A percentile compares a stretch with the other conserved stretches of the same genome.
Conservation (phyloP, 2,329 filamentous ascomycete species). For the Fusarium transvaalense region DNA sequence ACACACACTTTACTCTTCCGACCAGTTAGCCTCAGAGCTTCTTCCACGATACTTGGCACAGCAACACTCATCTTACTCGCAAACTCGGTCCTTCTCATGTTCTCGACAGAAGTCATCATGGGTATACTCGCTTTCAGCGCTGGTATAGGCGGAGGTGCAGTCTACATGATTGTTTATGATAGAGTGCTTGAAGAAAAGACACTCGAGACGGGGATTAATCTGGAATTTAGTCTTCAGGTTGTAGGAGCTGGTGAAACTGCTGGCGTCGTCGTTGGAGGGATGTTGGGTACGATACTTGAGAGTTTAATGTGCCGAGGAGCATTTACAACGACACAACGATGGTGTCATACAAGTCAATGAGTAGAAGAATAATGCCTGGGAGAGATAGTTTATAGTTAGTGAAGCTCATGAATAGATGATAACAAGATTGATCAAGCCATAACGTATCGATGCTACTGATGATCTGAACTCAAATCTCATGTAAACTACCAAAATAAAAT, state of each 20-base stretch:
- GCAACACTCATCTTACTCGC: slow-evolving; percentile 27
- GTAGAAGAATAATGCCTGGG: background rate
- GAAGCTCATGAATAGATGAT: slow-evolving; percentile 3
- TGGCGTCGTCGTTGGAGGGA: slow-evolving; percentile 46
- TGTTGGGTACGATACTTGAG: slow-evolving; percentile 47
- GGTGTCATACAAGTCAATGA: slow-evolving; percentile 47
- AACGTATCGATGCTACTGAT: accelerated
- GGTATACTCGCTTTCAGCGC: slow-evolving; percentile 46
- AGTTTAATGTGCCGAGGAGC: slow-evolving; percentile 38
- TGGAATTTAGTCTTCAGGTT: slow-evolving; percentile 49
- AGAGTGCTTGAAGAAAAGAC: slow-evolving; percentile 39
- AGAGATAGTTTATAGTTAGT: background rate
- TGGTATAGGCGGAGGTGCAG: slow-evolving; percentile 48
- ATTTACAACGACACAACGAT: slow-evolving; percentile 36
- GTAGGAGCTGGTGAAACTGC: slow-evolving; percentile 49
- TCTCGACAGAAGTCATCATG: slow-evolving; percentile 41
- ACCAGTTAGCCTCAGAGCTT: slow-evolving; percentile 16
- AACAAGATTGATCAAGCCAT: background rate
- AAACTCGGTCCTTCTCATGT: slow-evolving; percentile 43
- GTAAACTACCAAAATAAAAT: background rate
- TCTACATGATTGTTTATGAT: slow-evolving; percentile 48
- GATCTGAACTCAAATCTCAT: background rate
- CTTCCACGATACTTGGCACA: slow-evolving; percentile 23
- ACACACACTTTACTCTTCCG: slow-evolving; percentile 40
- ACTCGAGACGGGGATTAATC: slow-evolving; percentile 29